Base-by-base conservation (phyloP, 2,329 filamentous ascomycete species). In the Exophiala spinifera region DNA sequence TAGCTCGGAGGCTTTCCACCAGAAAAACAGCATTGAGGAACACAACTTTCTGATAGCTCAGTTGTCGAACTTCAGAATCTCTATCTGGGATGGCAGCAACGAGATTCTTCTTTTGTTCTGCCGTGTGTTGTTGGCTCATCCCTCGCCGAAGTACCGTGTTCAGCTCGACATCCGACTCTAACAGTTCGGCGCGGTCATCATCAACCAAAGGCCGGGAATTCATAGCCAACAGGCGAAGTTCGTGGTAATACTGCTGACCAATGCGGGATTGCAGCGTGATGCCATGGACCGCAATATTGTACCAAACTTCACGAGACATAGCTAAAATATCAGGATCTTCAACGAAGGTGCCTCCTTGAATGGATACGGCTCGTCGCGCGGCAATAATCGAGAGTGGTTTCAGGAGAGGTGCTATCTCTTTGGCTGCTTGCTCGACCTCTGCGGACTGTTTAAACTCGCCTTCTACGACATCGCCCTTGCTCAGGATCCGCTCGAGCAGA, bases 131-230 rank as follows among this genome's bases (percentile, higher is more conserved):
- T 4, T 85, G 82, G 60, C 84, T 89, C 76, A 90, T 89, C 15
- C 91, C 92, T 57, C 94, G 84, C 56, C 92, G 85, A 47, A 99
- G 78, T 15, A 97, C 88, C 0, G 91, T 95, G 66, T 99, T 97
- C 37, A 99, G 81, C 66, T 99, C 94, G 51, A 99, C 92, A 62
- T 97, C 94, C 68, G 91, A 96, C 70, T 99, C 94, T 8, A 94
- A 81, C 66, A 95, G 86, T 63, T 96, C 91, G 25, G 89, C 87
- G 55, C 91, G 85, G 67, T 95, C 88, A 67, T 96, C 90, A 1
- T 91, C 85, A 28, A 99, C 87, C 51, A 99, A 74, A 0, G 94
- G 88, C 23, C 88, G 86, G 11, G 91, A 96, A 70, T 96, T 86
- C 48, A 90, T 83, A 1, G 95, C 92, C 67, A 99, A 85, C 33